Percentiles rank a stretch among this genome's conserved stretches.
These are phyloP conservation scores for Pythium aphanidermatum DNA, from an alignment of 352 stramenopile species.

Conservation along the genomic window DNA sequence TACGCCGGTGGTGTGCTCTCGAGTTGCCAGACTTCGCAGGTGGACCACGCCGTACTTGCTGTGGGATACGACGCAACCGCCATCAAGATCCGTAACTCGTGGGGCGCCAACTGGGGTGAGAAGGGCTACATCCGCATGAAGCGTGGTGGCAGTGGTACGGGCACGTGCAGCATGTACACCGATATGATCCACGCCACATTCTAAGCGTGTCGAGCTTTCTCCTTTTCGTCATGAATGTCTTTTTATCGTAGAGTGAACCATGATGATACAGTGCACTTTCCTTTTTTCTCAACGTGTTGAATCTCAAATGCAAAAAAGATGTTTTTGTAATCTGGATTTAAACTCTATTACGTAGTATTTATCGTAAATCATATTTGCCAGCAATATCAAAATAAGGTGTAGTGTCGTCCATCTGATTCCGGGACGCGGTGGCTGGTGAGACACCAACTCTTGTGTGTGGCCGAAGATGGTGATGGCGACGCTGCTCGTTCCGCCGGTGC, in stretches of 20 bases:
- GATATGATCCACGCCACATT: slow-evolving; percentile 24
- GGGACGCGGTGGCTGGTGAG: no score
- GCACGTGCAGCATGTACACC: slow-evolving; percentile 29
- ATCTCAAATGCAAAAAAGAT: no score
- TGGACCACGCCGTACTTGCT: slow-evolving; percentile 96
- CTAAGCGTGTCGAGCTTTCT: slow-evolving; percentile 11
- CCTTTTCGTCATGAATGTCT: no score
- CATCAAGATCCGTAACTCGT: slow-evolving; percentile 97
- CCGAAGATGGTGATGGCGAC: slow-evolving; percentile 2
- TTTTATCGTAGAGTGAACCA: no score
- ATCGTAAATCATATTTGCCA: no score
- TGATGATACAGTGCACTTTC: no score
- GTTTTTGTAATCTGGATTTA: no score
- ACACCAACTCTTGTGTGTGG: no score
- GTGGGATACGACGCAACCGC: slow-evolving; percentile 87
- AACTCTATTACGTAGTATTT: no score
- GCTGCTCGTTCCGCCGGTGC: slow-evolving; percentile 6
- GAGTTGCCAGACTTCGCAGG: slow-evolving; percentile 59
- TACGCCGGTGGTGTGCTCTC: slow-evolving; percentile 90
- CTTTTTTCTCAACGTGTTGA: no score
- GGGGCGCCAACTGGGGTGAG: slow-evolving; percentile 70
- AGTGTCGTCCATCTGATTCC: no score
- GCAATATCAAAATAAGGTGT: slow-evolving; percentile 1
- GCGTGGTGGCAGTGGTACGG: slow-evolving; percentile 40
- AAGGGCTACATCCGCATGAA: slow-evolving; percentile 91